Conservation (phyloP, 2,329 filamentous ascomycete genomes). For the Fusarium verrucosum region DNA sequence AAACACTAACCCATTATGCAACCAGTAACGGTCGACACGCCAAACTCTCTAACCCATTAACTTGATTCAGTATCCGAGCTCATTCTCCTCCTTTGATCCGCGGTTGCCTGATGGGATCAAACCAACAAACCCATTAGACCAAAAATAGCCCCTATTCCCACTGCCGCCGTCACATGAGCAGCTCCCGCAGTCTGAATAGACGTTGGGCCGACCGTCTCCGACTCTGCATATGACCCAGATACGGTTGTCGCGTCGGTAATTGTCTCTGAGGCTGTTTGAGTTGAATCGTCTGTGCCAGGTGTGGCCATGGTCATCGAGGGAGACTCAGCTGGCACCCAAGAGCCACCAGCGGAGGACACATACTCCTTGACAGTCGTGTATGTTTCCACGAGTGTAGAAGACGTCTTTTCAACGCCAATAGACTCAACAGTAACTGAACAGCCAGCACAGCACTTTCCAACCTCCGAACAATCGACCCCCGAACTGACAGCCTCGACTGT, state of each 20-base stretch:
- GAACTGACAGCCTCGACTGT: slow-evolving; percentile 34
- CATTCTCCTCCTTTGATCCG: not conserved
- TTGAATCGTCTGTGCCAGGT: slow-evolving; percentile 3
- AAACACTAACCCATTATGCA: slow-evolving; percentile 31
- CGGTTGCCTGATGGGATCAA: slow-evolving; percentile 15
- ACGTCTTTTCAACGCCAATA: not conserved
- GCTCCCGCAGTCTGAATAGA: slow-evolving; percentile 39
- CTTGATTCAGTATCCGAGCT: slow-evolving; percentile 17
- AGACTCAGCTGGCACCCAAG: slow-evolving; percentile 12
- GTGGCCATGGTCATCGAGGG: not conserved
- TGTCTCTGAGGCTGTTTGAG: not conserved
- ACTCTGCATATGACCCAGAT: slow-evolving; percentile 5
- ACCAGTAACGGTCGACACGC: slow-evolving; percentile 15
- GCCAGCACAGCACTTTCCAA: slow-evolving; percentile 29
- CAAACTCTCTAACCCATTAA: slow-evolving; percentile 11
- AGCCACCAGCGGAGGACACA: slow-evolving; percentile 28
- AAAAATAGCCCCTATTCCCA: slow-evolving; percentile 39
- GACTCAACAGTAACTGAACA: slow-evolving; percentile 17
- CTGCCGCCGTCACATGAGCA: slow-evolving; percentile 31
- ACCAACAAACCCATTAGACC: slow-evolving; percentile 39
- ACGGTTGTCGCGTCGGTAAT: not conserved
- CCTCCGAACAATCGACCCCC: slow-evolving; percentile 24
- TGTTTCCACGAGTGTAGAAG: slow-evolving; percentile 8
- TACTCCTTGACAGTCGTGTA: slow-evolving; percentile 16
- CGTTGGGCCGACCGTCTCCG: slow-evolving; percentile 18